Percentiles rank a stretch among this genome's conserved stretches.
Evolutionary conservation across 345 rosid genomes (phyloP).

Genomic region (Hirschfeldia incana): DNA sequence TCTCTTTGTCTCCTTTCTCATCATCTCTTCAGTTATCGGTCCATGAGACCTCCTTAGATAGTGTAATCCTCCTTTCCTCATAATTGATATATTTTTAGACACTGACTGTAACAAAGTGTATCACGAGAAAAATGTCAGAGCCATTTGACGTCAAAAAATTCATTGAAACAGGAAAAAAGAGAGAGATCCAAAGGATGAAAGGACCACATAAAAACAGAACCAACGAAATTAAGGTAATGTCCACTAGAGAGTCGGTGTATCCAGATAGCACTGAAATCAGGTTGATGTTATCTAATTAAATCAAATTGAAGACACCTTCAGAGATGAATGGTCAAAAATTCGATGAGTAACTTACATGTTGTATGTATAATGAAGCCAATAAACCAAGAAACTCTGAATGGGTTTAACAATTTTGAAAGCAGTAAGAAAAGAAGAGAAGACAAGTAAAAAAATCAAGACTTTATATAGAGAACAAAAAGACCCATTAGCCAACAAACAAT

Average conservation of each 20-base stretch:
- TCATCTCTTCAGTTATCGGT: constrained; percentile 79
- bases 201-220: constrained; percentile 11
- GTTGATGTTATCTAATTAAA: neutral
- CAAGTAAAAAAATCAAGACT: neutral
- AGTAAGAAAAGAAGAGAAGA: neutral
- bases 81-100: no score
- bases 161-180: neutral
- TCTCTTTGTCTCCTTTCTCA: constrained; percentile 53
- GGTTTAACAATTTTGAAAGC: neutral
- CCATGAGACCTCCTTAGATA: constrained; percentile 49
- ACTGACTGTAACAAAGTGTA: neutral
- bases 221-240: neutral
- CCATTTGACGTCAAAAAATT: no score
- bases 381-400: neutral
- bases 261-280: neutral
- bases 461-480: neutral
- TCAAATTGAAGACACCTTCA: neutral
- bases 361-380: neutral
- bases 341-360: neutral
- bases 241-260: neutral
- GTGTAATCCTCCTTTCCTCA: no score
- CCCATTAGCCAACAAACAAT: neutral
- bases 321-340: neutral
- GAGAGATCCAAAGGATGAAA: neutral
- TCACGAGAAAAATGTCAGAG: neutral